A percentile compares a stretch with the other conserved stretches of the same genome.
Conservation (phyloP, 2,329 filamentous ascomycete species). For the Xylariaceae sp. region DNA sequence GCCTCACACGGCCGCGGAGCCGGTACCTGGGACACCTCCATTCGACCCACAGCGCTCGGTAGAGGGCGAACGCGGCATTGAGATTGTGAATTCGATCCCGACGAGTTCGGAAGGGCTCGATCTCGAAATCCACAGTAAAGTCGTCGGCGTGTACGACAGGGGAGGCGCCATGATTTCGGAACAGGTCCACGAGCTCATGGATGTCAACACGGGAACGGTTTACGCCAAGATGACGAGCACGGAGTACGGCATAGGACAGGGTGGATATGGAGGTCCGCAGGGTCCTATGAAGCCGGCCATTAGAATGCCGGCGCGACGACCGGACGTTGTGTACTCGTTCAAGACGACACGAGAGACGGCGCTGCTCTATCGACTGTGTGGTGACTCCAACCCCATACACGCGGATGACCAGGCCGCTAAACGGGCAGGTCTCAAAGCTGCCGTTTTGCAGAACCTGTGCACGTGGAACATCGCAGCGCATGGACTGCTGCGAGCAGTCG, state of each 20-base stretch:
- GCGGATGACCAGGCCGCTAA: constrained; percentile 15
- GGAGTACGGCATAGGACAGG: constrained; percentile 42
- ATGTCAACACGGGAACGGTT: constrained; percentile 35
- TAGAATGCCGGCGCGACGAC: constrained; percentile 30
- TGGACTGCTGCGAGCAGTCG: constrained; percentile 37
- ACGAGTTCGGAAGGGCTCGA: constrained; percentile 16
- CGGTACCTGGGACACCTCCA: constrained; percentile 16
- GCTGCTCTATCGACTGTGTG: constrained; percentile 41
- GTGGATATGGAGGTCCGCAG: constrained; percentile 40
- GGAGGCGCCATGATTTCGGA: constrained; percentile 41
- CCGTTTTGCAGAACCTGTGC: constrained; percentile 42
- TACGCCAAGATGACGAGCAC: constrained; percentile 38
- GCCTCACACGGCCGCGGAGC: constrained; percentile 13
- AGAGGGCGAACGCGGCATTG: constrained; percentile 17
- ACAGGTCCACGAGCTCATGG: constrained; percentile 36
- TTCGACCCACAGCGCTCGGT: constrained; percentile 16
- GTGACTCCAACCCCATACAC: constrained; percentile 43
- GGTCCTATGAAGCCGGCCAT: constrained; percentile 34
- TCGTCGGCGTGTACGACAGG: constrained; percentile 44
- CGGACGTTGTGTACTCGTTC: constrained; percentile 36
- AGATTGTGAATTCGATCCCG: constrained; percentile 16
- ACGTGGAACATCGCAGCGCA: constrained; percentile 46
- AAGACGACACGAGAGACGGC: constrained; percentile 37
- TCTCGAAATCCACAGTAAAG: constrained; percentile 34
- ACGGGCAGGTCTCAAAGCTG: constrained; percentile 39